Conservation (phyloP, 805 yeast genomes). For the Candida xyloterini region DNA sequence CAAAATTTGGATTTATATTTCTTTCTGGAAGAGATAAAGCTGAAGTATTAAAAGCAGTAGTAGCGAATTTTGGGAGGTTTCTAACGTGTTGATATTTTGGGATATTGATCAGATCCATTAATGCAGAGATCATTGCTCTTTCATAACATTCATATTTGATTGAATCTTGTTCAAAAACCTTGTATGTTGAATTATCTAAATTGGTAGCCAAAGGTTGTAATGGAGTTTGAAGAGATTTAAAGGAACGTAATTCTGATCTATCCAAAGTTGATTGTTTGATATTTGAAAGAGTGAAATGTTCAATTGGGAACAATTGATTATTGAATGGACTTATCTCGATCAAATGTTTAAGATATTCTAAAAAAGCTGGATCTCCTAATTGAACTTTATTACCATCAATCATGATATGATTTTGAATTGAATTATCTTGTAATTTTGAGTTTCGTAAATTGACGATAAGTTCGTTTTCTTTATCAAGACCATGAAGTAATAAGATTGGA, state of each 20-base stretch:
- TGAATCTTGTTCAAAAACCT: constrained; percentile 66
- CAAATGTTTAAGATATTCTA: constrained; percentile 30
- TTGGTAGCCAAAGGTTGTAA: constrained; percentile 66
- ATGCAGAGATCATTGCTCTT: constrained; percentile 57
- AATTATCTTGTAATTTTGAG: constrained; percentile 4
- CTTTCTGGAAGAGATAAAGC: constrained; percentile 16
- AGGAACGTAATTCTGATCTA: constrained; percentile 13
- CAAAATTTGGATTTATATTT: neutral
- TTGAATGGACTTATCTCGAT: constrained; percentile 18
- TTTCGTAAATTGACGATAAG: constrained; percentile 12
- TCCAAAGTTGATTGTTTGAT: constrained; percentile 15
- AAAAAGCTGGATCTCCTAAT: constrained; percentile 29
- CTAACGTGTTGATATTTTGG: constrained; percentile 22
- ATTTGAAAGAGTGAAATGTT: constrained; percentile 26
- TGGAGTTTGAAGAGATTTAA: constrained; percentile 43
- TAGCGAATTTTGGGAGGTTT: constrained; percentile 14
- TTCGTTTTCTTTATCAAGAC: constrained; percentile 42
- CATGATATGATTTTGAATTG: constrained; percentile 19
- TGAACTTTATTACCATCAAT: constrained; percentile 22
- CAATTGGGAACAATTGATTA: constrained; percentile 29
- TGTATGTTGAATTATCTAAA: constrained; percentile 59
- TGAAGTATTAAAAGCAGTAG: constrained; percentile 23
- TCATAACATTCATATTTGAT: constrained; percentile 69
- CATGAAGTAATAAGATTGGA: constrained; percentile 50
- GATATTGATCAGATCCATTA: constrained; percentile 35